phyloP scores from a whole-genome alignment of 495 filamentous ascomycete species.

The Neurospora tetraspora region DNA sequence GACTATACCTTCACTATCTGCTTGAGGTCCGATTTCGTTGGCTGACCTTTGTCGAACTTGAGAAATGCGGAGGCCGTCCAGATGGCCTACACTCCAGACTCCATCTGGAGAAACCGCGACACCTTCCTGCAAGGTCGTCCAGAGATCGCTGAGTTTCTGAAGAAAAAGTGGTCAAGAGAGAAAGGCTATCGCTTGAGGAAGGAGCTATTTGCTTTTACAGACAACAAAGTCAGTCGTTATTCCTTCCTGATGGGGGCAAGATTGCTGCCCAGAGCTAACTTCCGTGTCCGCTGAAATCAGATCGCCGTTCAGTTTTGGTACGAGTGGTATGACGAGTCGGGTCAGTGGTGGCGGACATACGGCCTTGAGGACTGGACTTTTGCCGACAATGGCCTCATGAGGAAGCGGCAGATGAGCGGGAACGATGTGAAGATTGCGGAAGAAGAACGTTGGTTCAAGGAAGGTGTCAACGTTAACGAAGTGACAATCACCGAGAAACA shows the following conservation, averaged over 20 bases:
- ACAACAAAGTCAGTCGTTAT: constrained; percentile 38
- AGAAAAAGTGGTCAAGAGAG: constrained; percentile 68
- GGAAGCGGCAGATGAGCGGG: constrained; percentile 85
- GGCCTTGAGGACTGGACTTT: constrained; percentile 93
- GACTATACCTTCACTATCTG: constrained; percentile 7
- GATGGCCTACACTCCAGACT: constrained; percentile 62
- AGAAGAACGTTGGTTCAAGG: constrained; percentile 55
- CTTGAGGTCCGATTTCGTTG: neutral
- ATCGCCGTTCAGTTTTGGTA: constrained; percentile 94
- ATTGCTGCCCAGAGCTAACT: neutral
- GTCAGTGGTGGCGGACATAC: constrained; percentile 86
- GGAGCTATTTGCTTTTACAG: constrained; percentile 71
- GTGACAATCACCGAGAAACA: constrained; percentile 65
- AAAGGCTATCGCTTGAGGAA: constrained; percentile 69
- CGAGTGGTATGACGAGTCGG: constrained; percentile 62
- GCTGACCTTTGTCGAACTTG: neutral
- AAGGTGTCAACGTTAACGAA: constrained; percentile 63
- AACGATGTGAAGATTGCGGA: constrained; percentile 68
- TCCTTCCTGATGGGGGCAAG: neutral
- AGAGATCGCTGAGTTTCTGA: constrained; percentile 61
- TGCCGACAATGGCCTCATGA: constrained; percentile 67
- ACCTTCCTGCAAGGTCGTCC: constrained; percentile 61
- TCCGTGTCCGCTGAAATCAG: constrained; percentile 8
- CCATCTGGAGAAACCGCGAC: constrained; percentile 75
- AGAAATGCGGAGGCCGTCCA: constrained; percentile 57